Conservation (phyloP, 768 basidiomycete species). For the Lanmaoa pseudosensibilis region DNA sequence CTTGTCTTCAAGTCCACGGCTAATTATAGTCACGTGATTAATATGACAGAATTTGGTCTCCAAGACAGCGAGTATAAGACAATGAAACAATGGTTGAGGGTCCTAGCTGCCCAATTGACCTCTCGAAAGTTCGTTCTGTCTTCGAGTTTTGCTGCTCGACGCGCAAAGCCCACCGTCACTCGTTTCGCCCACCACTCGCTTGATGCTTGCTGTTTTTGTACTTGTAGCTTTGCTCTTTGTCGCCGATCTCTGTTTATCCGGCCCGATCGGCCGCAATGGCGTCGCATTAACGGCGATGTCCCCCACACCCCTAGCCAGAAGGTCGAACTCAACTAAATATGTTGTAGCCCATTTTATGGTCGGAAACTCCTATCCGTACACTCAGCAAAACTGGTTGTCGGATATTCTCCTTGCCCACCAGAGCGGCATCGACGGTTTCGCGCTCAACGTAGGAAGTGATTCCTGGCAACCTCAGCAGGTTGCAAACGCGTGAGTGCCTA, state of each 20-base stretch:
- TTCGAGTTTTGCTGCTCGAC: constrained; percentile 15
- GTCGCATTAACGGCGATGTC: constrained; percentile 1
- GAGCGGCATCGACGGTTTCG: constrained; percentile 67
- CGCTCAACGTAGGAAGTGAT: constrained; percentile 68
- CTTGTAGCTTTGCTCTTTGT: constrained; percentile 14
- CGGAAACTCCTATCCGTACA: constrained; percentile 69
- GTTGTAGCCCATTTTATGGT: constrained; percentile 61
- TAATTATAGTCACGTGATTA: neutral
- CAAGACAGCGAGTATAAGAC: constrained; percentile 12
- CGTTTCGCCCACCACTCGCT: constrained; percentile 19
- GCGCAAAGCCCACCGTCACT: constrained; percentile 14
- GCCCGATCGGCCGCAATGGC: constrained; percentile 14
- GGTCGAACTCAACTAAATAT: constrained; percentile 35
- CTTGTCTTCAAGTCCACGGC: neutral
- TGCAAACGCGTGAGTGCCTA: constrained; percentile 53
- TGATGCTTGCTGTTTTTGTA: constrained; percentile 17
- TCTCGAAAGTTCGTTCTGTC: neutral
- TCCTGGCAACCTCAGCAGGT: constrained; percentile 63
- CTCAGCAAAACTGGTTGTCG: constrained; percentile 39
- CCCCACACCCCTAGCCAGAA: constrained; percentile 5
- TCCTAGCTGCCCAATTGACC: neutral
- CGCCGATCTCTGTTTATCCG: constrained; percentile 3
- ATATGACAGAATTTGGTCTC: neutral
- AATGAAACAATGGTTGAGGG: neutral
- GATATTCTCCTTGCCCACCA: constrained; percentile 57